Percentiles rank a stretch among this genome's conserved stretches.
phyloP scores from a whole-genome alignment of 1,284 basidiomycete species.

The Gymnopus androsaceus region DNA sequence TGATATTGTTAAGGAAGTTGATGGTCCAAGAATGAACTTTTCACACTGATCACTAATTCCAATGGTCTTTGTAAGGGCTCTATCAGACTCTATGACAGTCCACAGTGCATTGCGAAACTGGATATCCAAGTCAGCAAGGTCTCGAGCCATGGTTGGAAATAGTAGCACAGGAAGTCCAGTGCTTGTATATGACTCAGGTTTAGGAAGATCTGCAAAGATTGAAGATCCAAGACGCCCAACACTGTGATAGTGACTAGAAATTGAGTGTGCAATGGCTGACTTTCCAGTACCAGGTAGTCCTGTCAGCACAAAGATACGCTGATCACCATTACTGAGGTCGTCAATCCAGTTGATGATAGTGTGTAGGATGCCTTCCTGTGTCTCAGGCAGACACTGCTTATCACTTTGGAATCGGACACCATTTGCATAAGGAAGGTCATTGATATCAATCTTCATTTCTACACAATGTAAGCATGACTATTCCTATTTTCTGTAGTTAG shows the following conservation, averaged over 20 bases:
- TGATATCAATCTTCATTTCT: not conserved
- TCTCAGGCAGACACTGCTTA: not conserved
- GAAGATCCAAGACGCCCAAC: constrained; percentile 16
- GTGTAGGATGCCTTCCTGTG: not conserved
- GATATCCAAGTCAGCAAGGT: constrained; percentile 12
- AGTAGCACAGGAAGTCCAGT: constrained; percentile 11
- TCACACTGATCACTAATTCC: constrained; percentile 20
- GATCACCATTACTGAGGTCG: no score
- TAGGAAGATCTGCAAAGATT: constrained; percentile 20
- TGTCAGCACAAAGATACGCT: constrained; percentile 17
- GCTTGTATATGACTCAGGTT: constrained; percentile 5
- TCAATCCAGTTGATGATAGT: not conserved
- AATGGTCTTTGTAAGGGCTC: constrained; percentile 6
- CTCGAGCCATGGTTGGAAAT: constrained; percentile 21
- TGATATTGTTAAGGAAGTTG: constrained; percentile 3
- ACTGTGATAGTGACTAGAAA: constrained; percentile 19
- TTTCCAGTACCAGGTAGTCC: constrained; percentile 25
- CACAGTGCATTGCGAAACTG: not conserved
- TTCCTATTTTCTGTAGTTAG: no score
- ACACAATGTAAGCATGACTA: no score
- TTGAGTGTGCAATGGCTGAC: constrained; percentile 24
- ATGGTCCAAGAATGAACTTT: constrained; percentile 20
- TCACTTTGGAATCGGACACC: not conserved
- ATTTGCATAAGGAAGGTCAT: not conserved
- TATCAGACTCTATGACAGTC: constrained; percentile 11